Evolutionary conservation across 176 grass and related monocot genomes (phyloP).

Genomic region (Phoenix roebelenii): DNA sequence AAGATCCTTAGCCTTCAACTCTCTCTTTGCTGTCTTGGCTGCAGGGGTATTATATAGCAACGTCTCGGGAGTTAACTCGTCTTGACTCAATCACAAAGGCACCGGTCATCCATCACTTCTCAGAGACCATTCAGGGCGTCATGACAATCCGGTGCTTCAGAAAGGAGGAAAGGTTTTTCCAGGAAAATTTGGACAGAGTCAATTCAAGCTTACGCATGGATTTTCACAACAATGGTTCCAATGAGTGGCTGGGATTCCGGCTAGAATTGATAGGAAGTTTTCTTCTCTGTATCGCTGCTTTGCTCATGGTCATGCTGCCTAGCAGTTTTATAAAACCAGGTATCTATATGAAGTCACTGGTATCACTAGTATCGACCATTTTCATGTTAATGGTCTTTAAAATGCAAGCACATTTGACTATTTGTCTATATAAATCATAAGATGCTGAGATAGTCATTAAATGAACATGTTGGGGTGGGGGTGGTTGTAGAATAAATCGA

Average conservation of each 20-base stretch:
- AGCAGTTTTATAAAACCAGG: slow-evolving; percentile 61
- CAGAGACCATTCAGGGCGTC: slow-evolving; percentile 87
- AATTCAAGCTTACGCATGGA: slow-evolving; percentile 95
- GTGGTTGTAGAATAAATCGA: too few relatives aligned
- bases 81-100: slow-evolving; percentile 97
- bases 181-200: slow-evolving; percentile 69
- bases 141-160: slow-evolving; percentile 90
- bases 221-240: slow-evolving; percentile 95
- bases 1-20: too few relatives aligned
- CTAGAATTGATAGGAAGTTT: slow-evolving; percentile 75
- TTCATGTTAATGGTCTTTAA: too few relatives aligned
- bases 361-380: too few relatives aligned
- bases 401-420: too few relatives aligned
- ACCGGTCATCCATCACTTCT: slow-evolving; percentile 98
- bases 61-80: slow-evolving; percentile 85
- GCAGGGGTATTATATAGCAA: slow-evolving; percentile 73
- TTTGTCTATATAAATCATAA: too few relatives aligned
- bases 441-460: too few relatives aligned
- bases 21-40: neutral
- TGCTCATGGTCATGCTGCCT: slow-evolving; percentile 88
- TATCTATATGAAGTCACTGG: neutral
- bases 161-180: slow-evolving; percentile 54
- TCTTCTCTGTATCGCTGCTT: slow-evolving; percentile 69
- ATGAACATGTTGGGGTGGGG: too few relatives aligned
- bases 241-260: slow-evolving; percentile 90